Evolutionary conservation across 2,329 filamentous ascomycete genomes (phyloP).

Genomic region (Fusarium duplospermum): DNA sequence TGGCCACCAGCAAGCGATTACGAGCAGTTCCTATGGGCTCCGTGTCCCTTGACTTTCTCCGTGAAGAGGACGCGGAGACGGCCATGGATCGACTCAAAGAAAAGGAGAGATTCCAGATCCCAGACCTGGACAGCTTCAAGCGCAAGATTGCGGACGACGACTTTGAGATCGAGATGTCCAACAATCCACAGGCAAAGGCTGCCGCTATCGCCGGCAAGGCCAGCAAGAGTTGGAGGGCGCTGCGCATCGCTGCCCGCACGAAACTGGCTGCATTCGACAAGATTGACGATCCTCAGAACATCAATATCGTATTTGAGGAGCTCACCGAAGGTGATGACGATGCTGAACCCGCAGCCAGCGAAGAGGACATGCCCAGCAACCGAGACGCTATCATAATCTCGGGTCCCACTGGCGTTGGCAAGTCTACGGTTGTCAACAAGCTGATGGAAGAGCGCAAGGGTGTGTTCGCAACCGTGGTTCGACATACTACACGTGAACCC

Average conservation of each 20-base stretch:
- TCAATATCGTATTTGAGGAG: constrained; percentile 68
- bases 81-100: constrained; percentile 79
- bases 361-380: constrained; percentile 59
- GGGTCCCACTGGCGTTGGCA: constrained; percentile 71
- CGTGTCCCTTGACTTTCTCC: constrained; percentile 82
- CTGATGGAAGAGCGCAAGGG: constrained; percentile 73
- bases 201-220: constrained; percentile 76
- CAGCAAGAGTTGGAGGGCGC: constrained; percentile 90
- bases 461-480: constrained; percentile 70
- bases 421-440: constrained; percentile 71
- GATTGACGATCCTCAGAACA: constrained; percentile 84
- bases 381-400: constrained; percentile 73
- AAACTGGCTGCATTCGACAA: constrained; percentile 86
- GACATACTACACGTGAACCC: constrained; percentile 65
- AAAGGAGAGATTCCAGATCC: constrained; percentile 72
- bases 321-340: constrained; percentile 53
- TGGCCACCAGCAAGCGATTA: constrained; percentile 77
- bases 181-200: constrained; percentile 67
- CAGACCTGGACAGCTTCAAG: constrained; percentile 77
- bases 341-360: constrained; percentile 47
- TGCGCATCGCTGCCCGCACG: constrained; percentile 81
- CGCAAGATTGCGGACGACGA: constrained; percentile 81
- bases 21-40: constrained; percentile 77
- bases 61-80: constrained; percentile 68
- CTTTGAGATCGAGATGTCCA: constrained; percentile 87